Evolutionary conservation across 2,329 filamentous ascomycete species (phyloP), one percentile per base, ranked within the genome.

Genomic region (Parastagonospora nodorum): DNA sequence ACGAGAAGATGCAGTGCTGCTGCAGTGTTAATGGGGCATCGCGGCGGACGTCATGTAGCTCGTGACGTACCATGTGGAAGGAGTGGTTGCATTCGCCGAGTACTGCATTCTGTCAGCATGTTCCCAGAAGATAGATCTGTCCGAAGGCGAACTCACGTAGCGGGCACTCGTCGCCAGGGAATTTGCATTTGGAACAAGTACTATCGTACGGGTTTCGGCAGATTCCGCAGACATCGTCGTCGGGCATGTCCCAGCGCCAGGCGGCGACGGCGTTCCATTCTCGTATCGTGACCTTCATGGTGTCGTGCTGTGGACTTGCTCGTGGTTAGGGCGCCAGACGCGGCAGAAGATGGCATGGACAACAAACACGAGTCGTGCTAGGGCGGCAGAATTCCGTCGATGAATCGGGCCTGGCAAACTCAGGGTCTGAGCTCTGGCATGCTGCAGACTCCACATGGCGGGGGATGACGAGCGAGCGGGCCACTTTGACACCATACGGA

Each of bases 181-280:
- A 97, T 81, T 95, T 96, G 86, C 94, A 99, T 48, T 92, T 95
- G 40, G 94, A 92, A 79, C 94, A 99, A 24, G 94, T 97, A 52
- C 92, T 93, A 73, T 99, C 94, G 72, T 97, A 99, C 68, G 96
- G 90, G 56, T 96, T 92, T 72, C 96, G 93, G 77, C 94, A 99
- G 77, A 99, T 99, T 66, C 94, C 94, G 67, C 94, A 99, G 57
- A 97, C 92, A 72, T 99, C 93, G 77, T 97, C 93, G 66, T 96
- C 92, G 19, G 93, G 92, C 68, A 97, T 90, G 73, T 97, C 90
- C 94, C 94, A 99, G 59, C 90, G 87, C 94, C 94, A 99, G 48
- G 92, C 93, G 14, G 94, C 94, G 56, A 99, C 91, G 4, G 92
- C 89, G 67, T 94, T 88, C 91, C 93, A 97, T 71, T 90, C 85